phyloP scores from a whole-genome alignment of 345 rosid species.

The Laguncularia racemosa region DNA sequence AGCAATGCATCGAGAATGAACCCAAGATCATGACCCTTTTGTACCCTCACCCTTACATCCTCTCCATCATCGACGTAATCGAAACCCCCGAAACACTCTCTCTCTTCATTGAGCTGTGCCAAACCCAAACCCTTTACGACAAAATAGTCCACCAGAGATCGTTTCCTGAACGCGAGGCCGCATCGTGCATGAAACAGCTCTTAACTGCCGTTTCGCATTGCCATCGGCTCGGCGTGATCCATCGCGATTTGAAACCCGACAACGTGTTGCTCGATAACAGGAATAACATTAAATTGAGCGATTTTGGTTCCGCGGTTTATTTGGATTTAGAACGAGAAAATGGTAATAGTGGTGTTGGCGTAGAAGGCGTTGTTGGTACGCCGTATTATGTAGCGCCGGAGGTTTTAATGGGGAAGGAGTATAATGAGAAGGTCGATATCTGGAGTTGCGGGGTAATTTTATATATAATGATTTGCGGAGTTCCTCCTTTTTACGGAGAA shows the following conservation, averaged over 20 bases:
- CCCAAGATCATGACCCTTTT: slow-evolving; percentile 57
- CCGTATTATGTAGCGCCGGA: slow-evolving; percentile 95
- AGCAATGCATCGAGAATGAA: slow-evolving; percentile 59
- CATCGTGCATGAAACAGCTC: slow-evolving; percentile 33
- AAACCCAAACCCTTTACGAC: slow-evolving; percentile 48
- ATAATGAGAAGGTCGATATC: slow-evolving; percentile 71
- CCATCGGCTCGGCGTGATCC: slow-evolving; percentile 52
- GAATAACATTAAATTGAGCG: slow-evolving; percentile 43
- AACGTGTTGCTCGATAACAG: slow-evolving; percentile 46
- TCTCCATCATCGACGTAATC: slow-evolving; percentile 33
- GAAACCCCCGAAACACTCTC: slow-evolving; percentile 48
- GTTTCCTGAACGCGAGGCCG: slow-evolving; percentile 37
- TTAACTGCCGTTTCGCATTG: slow-evolving; percentile 50
- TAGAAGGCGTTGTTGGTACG: slow-evolving; percentile 65
- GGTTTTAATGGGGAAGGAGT: slow-evolving; percentile 63
- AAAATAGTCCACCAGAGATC: slow-evolving; percentile 25
- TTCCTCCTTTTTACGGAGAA: slow-evolving; percentile 83
- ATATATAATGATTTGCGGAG: slow-evolving; percentile 71
- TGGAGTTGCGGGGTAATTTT: slow-evolving; percentile 88
- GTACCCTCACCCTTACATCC: slow-evolving; percentile 51
- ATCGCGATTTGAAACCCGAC: slow-evolving; percentile 75
- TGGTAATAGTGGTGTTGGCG: slow-evolving; percentile 10
- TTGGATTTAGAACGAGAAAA: slow-evolving; percentile 13
- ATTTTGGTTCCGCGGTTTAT: slow-evolving; percentile 76
- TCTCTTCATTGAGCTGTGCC: slow-evolving; percentile 52